phyloP scores from a whole-genome alignment of 371 early-diverging fungal genomes.

The Saksenaea oblongispora region DNA sequence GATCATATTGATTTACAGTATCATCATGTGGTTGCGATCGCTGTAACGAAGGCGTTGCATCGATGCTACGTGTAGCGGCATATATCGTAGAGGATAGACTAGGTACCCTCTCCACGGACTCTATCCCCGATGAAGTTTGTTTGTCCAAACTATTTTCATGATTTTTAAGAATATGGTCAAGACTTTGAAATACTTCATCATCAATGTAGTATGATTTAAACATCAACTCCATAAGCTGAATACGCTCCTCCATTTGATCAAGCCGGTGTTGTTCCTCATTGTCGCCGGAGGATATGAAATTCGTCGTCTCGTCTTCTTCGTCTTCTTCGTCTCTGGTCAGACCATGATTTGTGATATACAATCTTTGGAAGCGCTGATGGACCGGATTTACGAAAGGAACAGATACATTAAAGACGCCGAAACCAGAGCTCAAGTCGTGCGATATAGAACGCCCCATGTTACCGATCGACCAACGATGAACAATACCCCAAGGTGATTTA shows the following conservation, averaged over 20 bases:
- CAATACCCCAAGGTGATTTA: background rate
- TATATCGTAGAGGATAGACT: no score
- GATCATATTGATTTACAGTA: no score
- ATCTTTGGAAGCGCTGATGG: background rate
- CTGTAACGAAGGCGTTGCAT: no score
- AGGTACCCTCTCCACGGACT: no score
- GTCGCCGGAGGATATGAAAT: no score
- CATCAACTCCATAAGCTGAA: background rate
- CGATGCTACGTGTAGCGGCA: no score
- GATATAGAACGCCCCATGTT: background rate
- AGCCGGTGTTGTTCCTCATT: background rate
- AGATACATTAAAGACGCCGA: background rate
- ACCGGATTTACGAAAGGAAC: background rate
- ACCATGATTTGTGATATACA: background rate
- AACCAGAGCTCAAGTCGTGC: background rate
- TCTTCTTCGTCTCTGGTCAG: background rate
- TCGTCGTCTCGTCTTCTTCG: no score
- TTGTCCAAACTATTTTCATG: no score
- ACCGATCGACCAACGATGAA: background rate
- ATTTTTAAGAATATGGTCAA: background rate
- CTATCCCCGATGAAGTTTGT: no score
- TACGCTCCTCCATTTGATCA: background rate
- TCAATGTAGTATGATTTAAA: conserved; percentile 14
- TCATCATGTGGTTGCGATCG: no score
- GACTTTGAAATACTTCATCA: conserved; percentile 7